Percentiles rank a stretch among this genome's conserved stretches.
These are phyloP conservation scores for Sporormia fimetaria DNA, from an alignment of 495 filamentous ascomycete species.

Conservation along the genomic window DNA sequence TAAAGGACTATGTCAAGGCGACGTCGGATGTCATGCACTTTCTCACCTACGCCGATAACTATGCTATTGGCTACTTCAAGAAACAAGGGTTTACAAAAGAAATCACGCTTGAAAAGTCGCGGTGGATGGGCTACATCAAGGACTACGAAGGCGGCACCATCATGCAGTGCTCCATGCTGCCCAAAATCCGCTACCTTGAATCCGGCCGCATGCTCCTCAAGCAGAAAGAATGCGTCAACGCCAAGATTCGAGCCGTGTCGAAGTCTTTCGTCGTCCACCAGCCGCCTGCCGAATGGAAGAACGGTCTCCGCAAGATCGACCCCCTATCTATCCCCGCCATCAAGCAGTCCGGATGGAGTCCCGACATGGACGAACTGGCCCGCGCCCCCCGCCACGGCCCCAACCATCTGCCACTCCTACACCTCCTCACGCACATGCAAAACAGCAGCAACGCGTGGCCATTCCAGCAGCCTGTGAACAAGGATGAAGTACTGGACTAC, in stretches of 20 bases:
- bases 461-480: slow-evolving; percentile 86
- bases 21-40: slow-evolving; percentile 97
- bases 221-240: slow-evolving; percentile 87
- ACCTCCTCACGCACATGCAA: slow-evolving; percentile 89
- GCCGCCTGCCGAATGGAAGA: slow-evolving; percentile 77
- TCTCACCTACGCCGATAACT: slow-evolving; percentile 96
- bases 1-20: slow-evolving; percentile 98
- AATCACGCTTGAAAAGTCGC: slow-evolving; percentile 76
- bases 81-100: slow-evolving; percentile 99
- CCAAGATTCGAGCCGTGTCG: slow-evolving; percentile 86
- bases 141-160: slow-evolving; percentile 98
- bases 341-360: slow-evolving; percentile 83
- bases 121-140: slow-evolving; percentile 99
- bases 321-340: slow-evolving; percentile 74
- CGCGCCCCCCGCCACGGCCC: slow-evolving; percentile 95
- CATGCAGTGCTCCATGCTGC: slow-evolving; percentile 98
- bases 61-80: slow-evolving; percentile 98
- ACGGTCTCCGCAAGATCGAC: slow-evolving; percentile 58
- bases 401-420: slow-evolving; percentile 85
- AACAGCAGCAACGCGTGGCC: slow-evolving; percentile 89
- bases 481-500: slow-evolving; percentile 91
- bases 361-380: slow-evolving; percentile 93
- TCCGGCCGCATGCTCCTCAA: slow-evolving; percentile 89
- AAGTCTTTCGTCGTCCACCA: slow-evolving; percentile 79
- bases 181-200: slow-evolving; percentile 88